Evolutionary conservation across 805 yeast species (phyloP).

Genomic region (Saturnispora ahearnii): DNA sequence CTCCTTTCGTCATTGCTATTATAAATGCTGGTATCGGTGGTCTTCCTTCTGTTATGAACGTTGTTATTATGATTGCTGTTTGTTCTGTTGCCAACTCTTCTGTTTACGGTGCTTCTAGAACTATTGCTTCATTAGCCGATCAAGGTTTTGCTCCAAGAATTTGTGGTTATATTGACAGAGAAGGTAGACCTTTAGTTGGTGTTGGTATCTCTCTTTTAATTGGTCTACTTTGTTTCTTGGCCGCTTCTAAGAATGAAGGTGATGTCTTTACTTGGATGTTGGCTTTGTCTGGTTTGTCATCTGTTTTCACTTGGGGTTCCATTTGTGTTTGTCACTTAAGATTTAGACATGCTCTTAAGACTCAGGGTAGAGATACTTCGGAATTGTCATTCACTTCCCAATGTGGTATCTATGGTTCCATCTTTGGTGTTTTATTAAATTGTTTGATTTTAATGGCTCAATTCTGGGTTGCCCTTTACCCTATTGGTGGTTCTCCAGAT

Average conservation of each 20-base stretch:
- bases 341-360: constrained; percentile 55
- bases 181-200: constrained; percentile 73
- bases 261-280: constrained; percentile 63
- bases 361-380: constrained; percentile 54
- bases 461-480: constrained; percentile 75
- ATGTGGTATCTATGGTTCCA: constrained; percentile 58
- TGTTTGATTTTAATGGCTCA: constrained; percentile 57
- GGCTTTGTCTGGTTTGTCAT: constrained; percentile 66
- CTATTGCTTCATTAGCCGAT: constrained; percentile 55
- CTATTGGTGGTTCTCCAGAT: constrained; percentile 42
- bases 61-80: constrained; percentile 61
- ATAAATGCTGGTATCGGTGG: constrained; percentile 50
- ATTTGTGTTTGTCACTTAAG: constrained; percentile 58
- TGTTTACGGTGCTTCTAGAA: constrained; percentile 62
- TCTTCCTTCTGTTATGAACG: constrained; percentile 63
- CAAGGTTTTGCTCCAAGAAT: constrained; percentile 58
- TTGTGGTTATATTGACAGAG: constrained; percentile 59
- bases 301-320: constrained; percentile 70
- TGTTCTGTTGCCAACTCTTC: constrained; percentile 70
- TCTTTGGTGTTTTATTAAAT: constrained; percentile 48
- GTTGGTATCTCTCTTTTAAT: constrained; percentile 41
- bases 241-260: constrained; percentile 46
- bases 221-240: constrained; percentile 51
- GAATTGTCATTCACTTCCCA: constrained; percentile 62
- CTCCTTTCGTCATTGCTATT: constrained; percentile 72